Evolutionary conservation across 306 rosid genomes (phyloP).

Genomic region (Benincasa hispida): DNA sequence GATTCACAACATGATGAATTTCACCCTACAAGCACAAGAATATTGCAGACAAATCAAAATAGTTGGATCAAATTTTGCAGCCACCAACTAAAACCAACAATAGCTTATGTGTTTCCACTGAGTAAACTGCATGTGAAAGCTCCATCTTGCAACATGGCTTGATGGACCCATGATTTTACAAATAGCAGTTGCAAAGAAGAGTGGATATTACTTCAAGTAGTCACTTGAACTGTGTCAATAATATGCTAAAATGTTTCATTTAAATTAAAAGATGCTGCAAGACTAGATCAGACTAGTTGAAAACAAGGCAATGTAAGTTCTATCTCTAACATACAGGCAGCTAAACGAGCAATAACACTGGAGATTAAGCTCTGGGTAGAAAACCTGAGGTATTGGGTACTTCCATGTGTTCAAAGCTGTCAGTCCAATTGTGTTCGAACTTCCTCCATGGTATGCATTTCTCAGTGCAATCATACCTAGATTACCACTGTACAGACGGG

Average conservation of each 20-base stretch:
- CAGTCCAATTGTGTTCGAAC: slow-evolving; percentile 59
- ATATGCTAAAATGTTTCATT: not conserved
- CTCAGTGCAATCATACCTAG: slow-evolving; percentile 82
- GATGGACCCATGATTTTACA: too few relatives aligned
- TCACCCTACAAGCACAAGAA: slow-evolving; percentile 49
- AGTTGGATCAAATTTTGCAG: not conserved
- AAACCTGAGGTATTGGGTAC: slow-evolving; percentile 85
- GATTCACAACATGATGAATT: slow-evolving; percentile 71
- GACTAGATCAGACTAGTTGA: not conserved
- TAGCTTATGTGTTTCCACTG: not conserved
- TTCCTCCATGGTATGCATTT: slow-evolving; percentile 94
- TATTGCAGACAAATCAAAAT: not conserved
- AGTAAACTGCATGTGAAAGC: not conserved
- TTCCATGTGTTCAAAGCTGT: slow-evolving; percentile 85
- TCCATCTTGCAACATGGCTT: not conserved
- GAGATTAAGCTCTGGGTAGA: not conserved
- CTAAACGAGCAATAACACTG: not conserved
- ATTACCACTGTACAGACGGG: slow-evolving; percentile 69
- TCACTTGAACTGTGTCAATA: not conserved
- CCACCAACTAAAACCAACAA: not conserved
- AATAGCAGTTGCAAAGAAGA: not conserved
- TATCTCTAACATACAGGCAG: not conserved
- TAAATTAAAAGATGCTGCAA: not conserved
- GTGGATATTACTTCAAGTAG: not conserved
- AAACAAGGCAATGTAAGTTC: not conserved